Conservation (phyloP, 2,329 filamentous ascomycete genomes). For the Didymella exigua region DNA sequence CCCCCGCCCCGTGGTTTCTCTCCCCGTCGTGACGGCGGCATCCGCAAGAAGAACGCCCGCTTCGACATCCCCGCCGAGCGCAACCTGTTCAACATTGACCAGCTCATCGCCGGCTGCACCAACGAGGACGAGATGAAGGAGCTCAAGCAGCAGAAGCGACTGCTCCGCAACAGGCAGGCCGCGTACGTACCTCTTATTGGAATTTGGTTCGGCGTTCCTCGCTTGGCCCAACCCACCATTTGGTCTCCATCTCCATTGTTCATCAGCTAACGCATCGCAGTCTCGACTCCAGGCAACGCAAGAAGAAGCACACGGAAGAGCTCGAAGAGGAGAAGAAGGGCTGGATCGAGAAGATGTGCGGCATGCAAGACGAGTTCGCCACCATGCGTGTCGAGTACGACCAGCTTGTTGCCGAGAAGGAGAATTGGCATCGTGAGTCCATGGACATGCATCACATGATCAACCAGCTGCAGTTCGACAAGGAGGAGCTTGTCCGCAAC, state of each 20-base stretch:
- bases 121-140: constrained; percentile 96
- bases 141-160: constrained; percentile 95
- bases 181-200: constrained; percentile 69
- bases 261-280: constrained; percentile 58
- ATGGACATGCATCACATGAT: constrained; percentile 77
- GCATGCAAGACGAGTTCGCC: constrained; percentile 78
- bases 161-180: constrained; percentile 93
- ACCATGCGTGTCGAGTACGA: constrained; percentile 68
- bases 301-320: constrained; percentile 97
- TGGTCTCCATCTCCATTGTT: constrained; percentile 37
- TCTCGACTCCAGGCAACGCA: constrained; percentile 93
- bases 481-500: constrained; percentile 85
- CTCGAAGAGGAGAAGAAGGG: constrained; percentile 97
- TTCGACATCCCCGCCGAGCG: constrained; percentile 96
- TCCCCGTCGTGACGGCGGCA: constrained; percentile 79
- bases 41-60: constrained; percentile 98
- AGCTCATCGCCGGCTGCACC: constrained; percentile 83
- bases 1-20: constrained; percentile 74
- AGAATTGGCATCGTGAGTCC: constrained; percentile 74
- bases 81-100: constrained; percentile 92
- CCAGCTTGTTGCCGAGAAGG: constrained; percentile 57
- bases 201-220: constrained; percentile 44
- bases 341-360: constrained; percentile 74
- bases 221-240: constrained; percentile 39
- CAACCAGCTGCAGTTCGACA: constrained; percentile 79